phyloP scores from a whole-genome alignment of 2,329 filamentous ascomycete genomes.

The Arthroderma sp. region DNA sequence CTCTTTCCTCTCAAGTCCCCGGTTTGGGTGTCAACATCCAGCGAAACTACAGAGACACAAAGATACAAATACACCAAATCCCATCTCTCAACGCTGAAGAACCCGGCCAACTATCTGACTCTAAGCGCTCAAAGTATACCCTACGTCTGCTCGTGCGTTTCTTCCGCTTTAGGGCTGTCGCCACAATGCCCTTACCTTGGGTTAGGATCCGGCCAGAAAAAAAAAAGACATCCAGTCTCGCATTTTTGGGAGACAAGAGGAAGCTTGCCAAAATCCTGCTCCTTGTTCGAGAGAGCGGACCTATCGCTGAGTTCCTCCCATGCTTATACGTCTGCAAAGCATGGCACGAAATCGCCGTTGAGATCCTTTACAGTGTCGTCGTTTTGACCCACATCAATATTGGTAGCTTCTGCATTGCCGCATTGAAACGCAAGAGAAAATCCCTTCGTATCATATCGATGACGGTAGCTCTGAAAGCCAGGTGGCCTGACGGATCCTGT shows the following conservation, averaged over 20 bases:
- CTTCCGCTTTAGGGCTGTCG: not conserved
- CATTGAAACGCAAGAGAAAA: not conserved
- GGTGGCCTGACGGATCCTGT: not conserved
- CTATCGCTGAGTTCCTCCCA: constrained; percentile 2
- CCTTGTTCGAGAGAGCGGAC: constrained; percentile 3
- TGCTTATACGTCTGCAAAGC: constrained; percentile 7
- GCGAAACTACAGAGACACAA: not conserved
- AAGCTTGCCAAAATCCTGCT: not conserved
- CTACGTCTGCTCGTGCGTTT: too few relatives aligned
- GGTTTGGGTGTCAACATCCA: not conserved
- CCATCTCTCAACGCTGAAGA: not conserved
- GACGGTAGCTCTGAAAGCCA: not conserved
- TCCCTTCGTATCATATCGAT: not conserved
- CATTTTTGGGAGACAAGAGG: not conserved
- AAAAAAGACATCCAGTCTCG: too few relatives aligned
- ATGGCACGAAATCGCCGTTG: constrained; percentile 1
- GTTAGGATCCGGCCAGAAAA: not conserved
- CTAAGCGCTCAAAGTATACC: too few relatives aligned
- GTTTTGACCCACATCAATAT: not conserved
- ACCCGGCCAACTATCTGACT: too few relatives aligned
- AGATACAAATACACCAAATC: not conserved
- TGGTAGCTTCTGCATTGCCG: not conserved
- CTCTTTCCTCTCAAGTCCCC: not conserved
- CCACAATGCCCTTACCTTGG: not conserved
- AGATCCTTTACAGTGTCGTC: not conserved